Base-by-base conservation (phyloP, 768 basidiomycete genomes). In the Lactarius indigo region DNA sequence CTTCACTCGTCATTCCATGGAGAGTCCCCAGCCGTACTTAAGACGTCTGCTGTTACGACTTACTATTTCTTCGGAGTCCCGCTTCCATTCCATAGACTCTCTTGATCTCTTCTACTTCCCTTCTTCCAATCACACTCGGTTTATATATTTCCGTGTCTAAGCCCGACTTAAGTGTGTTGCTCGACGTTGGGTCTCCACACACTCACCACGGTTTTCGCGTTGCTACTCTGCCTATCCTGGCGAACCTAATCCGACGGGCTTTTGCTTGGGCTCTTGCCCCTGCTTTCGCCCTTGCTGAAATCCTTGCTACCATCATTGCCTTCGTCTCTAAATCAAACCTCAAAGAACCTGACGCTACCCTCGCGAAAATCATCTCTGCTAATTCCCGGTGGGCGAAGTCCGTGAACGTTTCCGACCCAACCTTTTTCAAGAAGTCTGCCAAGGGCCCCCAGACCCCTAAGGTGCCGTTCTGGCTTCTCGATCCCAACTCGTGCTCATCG, bases 331-430 rank as follows among this genome's bases (percentile, higher is more conserved):
- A n/a, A 35, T 1, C 30, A 10, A 17, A 23, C 17, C 47, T 35
- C 35, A 12, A 35, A 9, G 20, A 31, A 28, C 1, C 47, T 39
- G 73, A 75, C 47, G 18, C 59, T 5, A 37, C 59, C 17, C 66
- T 80, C 62, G 68, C 72, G 26, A 70, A 73, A 3, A 74, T 86
- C 44, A 76, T 87, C 69, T 71, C 76, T 26, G 74, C 74, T 50
- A 96, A 96, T 76, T 76, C 80, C 5, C 81, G 84, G 66, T 96
- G 93, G 93, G 87, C 91, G 0, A 72, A 79, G 31, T 81, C 84
- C 44, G 85, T 92, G 66, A 73, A 81, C 37, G 64, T 72, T 9
- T 73, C 80, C 13, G 84, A 90, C 18, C 86, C 89, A 1, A 78
- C 75, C 20, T 93, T 95, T 74, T 92, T 94, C 67, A 68, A 75